A percentile compares a stretch with the other conserved stretches of the same genome.
These are phyloP conservation scores for Thecaphora frezii DNA, from an alignment of 1,284 basidiomycete species.

Conservation along the genomic window DNA sequence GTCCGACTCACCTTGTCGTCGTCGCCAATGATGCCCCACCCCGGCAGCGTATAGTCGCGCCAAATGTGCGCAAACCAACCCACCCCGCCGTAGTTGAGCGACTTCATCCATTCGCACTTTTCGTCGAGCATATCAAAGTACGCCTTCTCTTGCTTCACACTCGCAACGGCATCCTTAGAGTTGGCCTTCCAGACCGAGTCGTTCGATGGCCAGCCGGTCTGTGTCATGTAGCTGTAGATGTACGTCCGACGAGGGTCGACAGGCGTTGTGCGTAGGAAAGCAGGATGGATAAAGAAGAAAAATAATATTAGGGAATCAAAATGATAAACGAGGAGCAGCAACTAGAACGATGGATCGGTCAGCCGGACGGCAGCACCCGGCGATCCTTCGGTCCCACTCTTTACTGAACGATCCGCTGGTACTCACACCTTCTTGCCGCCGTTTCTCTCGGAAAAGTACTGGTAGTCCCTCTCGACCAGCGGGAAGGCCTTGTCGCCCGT, in stretches of 20 bases:
- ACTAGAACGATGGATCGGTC: too few relatives aligned
- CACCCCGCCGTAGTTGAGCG: slow-evolving; percentile 48
- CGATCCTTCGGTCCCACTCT: too few relatives aligned
- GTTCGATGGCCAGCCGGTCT: slow-evolving; percentile 53
- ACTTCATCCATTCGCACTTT: slow-evolving; percentile 11
- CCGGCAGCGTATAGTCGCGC: slow-evolving; percentile 2
- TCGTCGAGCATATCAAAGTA: slow-evolving; percentile 40
- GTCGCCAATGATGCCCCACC: neutral
- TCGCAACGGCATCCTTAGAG: slow-evolving; percentile 29
- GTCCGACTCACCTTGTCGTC: neutral
- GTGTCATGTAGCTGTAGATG: slow-evolving; percentile 63
- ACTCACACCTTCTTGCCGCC: too few relatives aligned
- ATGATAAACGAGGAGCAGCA: too few relatives aligned
- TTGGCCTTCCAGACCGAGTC: slow-evolving; percentile 37
- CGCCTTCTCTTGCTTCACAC: slow-evolving; percentile 60
- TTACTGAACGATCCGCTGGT: too few relatives aligned
- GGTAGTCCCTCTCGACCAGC: slow-evolving; percentile 66
- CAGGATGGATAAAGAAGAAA: too few relatives aligned
- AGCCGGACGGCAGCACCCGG: too few relatives aligned
- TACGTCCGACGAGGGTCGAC: too few relatives aligned
- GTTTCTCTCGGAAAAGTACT: slow-evolving; percentile 64
- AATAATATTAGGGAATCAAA: too few relatives aligned
- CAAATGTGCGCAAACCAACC: slow-evolving; percentile 79
- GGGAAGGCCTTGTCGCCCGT: slow-evolving; percentile 70
- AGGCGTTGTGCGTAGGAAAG: too few relatives aligned